These are phyloP conservation scores for Ilex asprella DNA, from an alignment of 257 asterid species.

Conservation along the genomic window DNA sequence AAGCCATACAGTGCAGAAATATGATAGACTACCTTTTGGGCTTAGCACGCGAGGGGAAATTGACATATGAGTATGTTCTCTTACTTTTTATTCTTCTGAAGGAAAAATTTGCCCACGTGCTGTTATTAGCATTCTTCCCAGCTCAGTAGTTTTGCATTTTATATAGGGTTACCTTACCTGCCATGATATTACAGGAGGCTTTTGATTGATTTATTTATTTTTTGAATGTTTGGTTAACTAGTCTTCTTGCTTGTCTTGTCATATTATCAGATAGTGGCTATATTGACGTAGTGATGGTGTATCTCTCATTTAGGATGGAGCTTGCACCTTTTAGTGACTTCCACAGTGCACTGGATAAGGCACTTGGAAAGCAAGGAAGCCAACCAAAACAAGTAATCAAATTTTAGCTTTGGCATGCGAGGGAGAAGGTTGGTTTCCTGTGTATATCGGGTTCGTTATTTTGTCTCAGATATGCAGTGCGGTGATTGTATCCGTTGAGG, in stretches of 20 bases:
- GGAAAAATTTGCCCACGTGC: neutral
- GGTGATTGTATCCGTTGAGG: no score
- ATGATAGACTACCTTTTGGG: slow-evolving; percentile 70
- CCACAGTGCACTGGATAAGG: slow-evolving; percentile 58
- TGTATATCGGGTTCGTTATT: no score
- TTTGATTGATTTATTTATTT: neutral
- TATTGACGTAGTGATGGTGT: neutral
- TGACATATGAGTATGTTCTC: slow-evolving; percentile 64
- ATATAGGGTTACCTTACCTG: neutral
- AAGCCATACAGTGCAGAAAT: slow-evolving; percentile 56
- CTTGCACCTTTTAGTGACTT: slow-evolving; percentile 61
- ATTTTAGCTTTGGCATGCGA: slow-evolving; percentile 21
- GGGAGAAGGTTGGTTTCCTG: no score
- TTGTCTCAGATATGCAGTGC: no score
- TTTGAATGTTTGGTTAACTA: neutral
- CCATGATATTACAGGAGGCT: neutral
- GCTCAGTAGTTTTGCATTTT: neutral
- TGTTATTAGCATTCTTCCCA: neutral
- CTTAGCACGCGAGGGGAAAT: slow-evolving; percentile 57
- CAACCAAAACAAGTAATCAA: slow-evolving; percentile 87
- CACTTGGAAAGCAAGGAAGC: slow-evolving; percentile 85
- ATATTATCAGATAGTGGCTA: no score
- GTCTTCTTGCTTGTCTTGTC: neutral
- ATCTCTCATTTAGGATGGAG: slow-evolving; percentile 64
- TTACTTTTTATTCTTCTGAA: slow-evolving; percentile 4